phyloP scores from a whole-genome alignment of 2,329 filamentous ascomycete genomes.

The Camillea tinctor region DNA sequence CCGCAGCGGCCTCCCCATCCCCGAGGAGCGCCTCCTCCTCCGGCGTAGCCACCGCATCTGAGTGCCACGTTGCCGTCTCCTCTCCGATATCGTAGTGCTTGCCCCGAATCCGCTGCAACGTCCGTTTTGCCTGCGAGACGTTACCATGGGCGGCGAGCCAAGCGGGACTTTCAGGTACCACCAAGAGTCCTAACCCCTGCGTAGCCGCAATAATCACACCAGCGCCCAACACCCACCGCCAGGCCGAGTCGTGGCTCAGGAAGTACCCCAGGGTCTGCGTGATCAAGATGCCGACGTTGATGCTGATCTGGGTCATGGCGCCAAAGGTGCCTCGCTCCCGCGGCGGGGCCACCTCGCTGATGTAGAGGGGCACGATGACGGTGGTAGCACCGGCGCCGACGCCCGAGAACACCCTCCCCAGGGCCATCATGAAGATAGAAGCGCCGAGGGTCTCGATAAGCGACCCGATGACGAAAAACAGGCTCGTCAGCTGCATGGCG shows the following conservation, averaged over 20 bases:
- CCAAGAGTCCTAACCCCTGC: conserved; percentile 68
- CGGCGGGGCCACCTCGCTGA: conserved; percentile 84
- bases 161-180: conserved; percentile 83
- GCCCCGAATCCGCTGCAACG: conserved; percentile 75
- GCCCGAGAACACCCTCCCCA: conserved; percentile 78
- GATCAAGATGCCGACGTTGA: conserved; percentile 84
- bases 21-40: conserved; percentile 72
- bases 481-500: conserved; percentile 73
- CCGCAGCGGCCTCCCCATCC: conserved; percentile 26
- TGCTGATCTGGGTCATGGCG: conserved; percentile 85
- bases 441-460: conserved; percentile 70
- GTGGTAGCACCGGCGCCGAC: conserved; percentile 84
- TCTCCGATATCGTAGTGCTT: conserved; percentile 65
- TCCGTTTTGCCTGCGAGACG: conserved; percentile 59
- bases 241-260: conserved; percentile 73
- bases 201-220: conserved; percentile 66
- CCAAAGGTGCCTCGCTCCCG: conserved; percentile 75
- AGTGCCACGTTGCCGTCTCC: conserved; percentile 66
- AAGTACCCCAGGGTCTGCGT: conserved; percentile 87
- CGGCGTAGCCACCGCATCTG: conserved; percentile 37
- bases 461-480: conserved; percentile 76
- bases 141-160: conserved; percentile 76
- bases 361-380: conserved; percentile 91
- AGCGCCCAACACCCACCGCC: conserved; percentile 78
- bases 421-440: conserved; percentile 63